Evolutionary conservation across 2,329 filamentous ascomycete genomes (phyloP).

Genomic region (Colletotrichum sp.): DNA sequence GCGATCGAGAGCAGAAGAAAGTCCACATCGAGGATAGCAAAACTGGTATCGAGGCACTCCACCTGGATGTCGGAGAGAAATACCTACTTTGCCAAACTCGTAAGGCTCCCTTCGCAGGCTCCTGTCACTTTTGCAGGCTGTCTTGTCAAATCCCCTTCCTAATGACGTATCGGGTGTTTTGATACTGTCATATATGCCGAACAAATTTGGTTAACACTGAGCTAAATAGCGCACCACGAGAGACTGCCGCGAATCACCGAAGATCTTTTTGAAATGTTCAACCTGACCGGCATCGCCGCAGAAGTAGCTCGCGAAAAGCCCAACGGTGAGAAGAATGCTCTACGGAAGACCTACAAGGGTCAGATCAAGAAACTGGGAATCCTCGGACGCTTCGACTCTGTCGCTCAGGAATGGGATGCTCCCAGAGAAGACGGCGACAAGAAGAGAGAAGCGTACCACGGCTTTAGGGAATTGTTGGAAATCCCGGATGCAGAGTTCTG

Average conservation of each 20-base stretch:
- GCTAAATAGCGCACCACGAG: conserved; percentile 52
- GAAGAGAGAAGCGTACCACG: conserved; percentile 54
- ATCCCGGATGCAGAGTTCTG: conserved; percentile 44
- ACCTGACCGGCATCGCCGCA: conserved; percentile 59
- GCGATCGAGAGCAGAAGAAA: conserved; percentile 65
- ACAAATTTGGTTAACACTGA: conserved; percentile 48
- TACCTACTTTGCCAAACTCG: conserved; percentile 71
- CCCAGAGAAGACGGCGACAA: conserved; percentile 51
- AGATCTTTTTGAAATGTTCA: conserved; percentile 66
- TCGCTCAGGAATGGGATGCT: conserved; percentile 50
- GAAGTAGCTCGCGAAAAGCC: conserved; percentile 68
- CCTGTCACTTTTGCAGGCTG: conserved; percentile 21
- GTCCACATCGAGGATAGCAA: conserved; percentile 65
- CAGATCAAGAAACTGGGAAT: conserved; percentile 69
- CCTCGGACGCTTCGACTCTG: conserved; percentile 64
- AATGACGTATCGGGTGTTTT: neutral
- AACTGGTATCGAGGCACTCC: conserved; percentile 68
- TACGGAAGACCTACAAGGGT: conserved; percentile 72
- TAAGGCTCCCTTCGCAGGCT: conserved; percentile 60
- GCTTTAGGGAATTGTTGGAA: conserved; percentile 57
- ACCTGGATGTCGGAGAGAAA: conserved; percentile 70
- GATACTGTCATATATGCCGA: conserved; percentile 28
- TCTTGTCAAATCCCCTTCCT: neutral
- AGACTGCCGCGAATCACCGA: conserved; percentile 54
- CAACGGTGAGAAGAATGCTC: conserved; percentile 70